Percentiles rank a stretch among this genome's conserved stretches.
Conservation (phyloP, 2,329 filamentous ascomycete genomes). For the Didymella arachidicola region DNA sequence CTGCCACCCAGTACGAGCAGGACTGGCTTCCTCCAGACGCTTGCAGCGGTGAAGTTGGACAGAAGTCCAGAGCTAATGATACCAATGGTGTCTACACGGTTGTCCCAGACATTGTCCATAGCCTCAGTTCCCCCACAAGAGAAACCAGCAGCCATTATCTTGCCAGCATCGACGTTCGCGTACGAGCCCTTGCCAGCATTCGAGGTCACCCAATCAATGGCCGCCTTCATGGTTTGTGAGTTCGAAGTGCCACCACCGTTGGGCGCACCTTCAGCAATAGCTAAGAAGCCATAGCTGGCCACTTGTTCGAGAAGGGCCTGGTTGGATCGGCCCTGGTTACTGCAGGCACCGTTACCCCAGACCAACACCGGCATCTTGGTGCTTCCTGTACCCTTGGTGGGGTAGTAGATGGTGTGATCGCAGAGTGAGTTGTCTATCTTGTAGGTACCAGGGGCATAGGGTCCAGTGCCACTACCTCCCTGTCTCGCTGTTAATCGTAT, state of each 20-base stretch:
- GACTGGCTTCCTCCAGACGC: neutral
- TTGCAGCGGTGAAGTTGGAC: neutral
- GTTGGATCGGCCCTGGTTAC: neutral
- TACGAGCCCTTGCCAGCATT: neutral
- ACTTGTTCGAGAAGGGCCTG: conserved; percentile 6
- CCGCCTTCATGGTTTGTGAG: neutral
- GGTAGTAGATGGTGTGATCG: neutral
- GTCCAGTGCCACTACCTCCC: neutral
- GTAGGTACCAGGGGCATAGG: neutral
- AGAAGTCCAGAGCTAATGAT: neutral
- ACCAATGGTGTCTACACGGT: neutral
- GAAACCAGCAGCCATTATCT: neutral
- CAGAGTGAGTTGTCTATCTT: neutral
- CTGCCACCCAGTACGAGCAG: neutral
- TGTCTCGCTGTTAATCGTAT: neutral
- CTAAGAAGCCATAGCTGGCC: neutral
- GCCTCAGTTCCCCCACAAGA: neutral
- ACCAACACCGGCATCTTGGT: neutral
- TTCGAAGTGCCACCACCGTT: neutral
- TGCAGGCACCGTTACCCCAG: neutral
- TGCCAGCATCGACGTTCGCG: neutral
- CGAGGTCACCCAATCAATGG: neutral
- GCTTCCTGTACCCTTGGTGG: neutral
- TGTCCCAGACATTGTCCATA: neutral
- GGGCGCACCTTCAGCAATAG: neutral